These are phyloP conservation scores for Penicillium rolfsii DNA, from an alignment of 2,329 filamentous ascomycete genomes.

Conservation along the genomic window DNA sequence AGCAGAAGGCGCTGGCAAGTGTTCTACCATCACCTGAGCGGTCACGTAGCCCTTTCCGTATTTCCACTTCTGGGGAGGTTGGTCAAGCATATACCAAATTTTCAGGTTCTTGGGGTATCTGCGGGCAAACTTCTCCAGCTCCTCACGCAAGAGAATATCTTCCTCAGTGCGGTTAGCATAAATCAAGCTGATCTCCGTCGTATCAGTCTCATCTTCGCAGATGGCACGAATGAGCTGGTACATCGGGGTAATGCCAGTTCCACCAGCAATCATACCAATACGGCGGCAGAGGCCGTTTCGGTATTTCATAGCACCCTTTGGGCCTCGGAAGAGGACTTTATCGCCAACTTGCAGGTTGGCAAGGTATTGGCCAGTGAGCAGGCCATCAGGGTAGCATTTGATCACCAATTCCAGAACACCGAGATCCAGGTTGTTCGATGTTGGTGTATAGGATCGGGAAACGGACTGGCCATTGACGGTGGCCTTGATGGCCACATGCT, in stretches of 20 bases:
- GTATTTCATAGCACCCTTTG: conserved; percentile 43
- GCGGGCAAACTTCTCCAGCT: conserved; percentile 59
- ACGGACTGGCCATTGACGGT: conserved; percentile 52
- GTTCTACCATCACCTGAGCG: conserved; percentile 54
- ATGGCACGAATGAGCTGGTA: conserved; percentile 66
- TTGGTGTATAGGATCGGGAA: conserved; percentile 58
- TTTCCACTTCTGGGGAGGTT: conserved; percentile 53
- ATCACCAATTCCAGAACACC: conserved; percentile 42
- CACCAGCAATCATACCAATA: conserved; percentile 46
- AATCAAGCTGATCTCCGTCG: conserved; percentile 60
- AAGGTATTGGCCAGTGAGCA: conserved; percentile 39
- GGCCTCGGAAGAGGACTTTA: conserved; percentile 41
- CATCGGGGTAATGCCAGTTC: conserved; percentile 56
- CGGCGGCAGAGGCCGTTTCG: conserved; percentile 33
- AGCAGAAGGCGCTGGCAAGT: conserved; percentile 50
- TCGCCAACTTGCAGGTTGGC: conserved; percentile 37
- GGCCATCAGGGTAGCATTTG: conserved; percentile 42
- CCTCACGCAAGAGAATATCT: conserved; percentile 61
- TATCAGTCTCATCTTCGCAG: conserved; percentile 62
- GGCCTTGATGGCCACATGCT: conserved; percentile 59
- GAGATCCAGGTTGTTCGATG: conserved; percentile 40
- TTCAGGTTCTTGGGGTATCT: conserved; percentile 59
- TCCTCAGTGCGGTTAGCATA: conserved; percentile 63
- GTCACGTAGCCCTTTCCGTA: conserved; percentile 57
- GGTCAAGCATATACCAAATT: conserved; percentile 60